phyloP scores from a whole-genome alignment of 345 rosid species.

The Gynandropsis gynandra region DNA sequence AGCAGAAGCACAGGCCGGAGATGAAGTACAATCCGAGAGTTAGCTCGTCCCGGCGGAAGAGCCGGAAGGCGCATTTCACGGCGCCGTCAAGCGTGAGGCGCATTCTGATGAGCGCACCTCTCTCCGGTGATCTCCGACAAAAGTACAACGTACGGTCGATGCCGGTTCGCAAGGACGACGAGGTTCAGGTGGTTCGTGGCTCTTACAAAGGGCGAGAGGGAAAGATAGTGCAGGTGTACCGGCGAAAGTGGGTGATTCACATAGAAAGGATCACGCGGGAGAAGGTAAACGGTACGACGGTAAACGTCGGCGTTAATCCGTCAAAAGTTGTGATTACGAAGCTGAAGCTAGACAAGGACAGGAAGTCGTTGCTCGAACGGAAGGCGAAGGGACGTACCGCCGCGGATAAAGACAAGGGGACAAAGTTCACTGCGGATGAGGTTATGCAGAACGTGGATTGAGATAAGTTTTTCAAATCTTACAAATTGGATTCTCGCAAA shows the following conservation, averaged over 20 bases:
- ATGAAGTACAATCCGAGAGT: conserved; percentile 63
- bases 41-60: conserved; percentile 51
- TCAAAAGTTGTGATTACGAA: conserved; percentile 54
- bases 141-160: conserved; percentile 58
- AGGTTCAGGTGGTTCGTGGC: conserved; percentile 53
- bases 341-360: conserved; percentile 54
- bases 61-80: conserved; percentile 52
- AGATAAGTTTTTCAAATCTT: background rate
- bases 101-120: conserved; percentile 47
- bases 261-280: conserved; percentile 54
- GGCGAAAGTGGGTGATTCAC: conserved; percentile 60
- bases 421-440: conserved; percentile 51
- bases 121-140: conserved; percentile 45
- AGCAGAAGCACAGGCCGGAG: conserved; percentile 2
- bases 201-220: conserved; percentile 62
- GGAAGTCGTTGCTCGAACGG: conserved; percentile 47
- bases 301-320: conserved; percentile 51
- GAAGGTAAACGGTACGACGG: conserved; percentile 58
- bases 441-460: conserved; percentile 53
- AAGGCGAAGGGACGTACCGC: conserved; percentile 61
- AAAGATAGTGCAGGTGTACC: conserved; percentile 52
- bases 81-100: conserved; percentile 53
- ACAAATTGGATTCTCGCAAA: no score
- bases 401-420: conserved; percentile 55
- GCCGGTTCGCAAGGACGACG: conserved; percentile 59